Evolutionary conservation across 108 stramenopile species (phyloP).

Genomic region (Cylindrotheca closterium): DNA sequence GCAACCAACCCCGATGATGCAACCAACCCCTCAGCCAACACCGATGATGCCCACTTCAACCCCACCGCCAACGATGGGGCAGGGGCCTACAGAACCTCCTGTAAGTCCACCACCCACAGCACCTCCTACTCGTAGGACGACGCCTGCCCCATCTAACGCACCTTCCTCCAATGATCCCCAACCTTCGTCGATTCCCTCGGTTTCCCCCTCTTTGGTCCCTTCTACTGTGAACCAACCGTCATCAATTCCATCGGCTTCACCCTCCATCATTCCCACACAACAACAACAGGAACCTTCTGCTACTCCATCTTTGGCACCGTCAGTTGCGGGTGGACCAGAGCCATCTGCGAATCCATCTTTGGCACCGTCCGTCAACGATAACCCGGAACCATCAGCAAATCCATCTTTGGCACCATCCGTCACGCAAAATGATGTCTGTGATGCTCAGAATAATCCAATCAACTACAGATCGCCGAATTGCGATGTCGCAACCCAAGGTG

Average conservation of each 20-base stretch:
- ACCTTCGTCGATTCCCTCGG: neutral
- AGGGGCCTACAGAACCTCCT: neutral
- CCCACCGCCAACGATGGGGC: neutral
- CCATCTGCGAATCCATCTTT: no score
- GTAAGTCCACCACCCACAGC: neutral
- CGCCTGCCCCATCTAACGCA: no score
- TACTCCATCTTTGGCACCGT: no score
- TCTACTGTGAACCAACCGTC: neutral
- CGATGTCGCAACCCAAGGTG: neutral
- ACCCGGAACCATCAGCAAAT: no score
- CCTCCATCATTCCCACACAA: no score
- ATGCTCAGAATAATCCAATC: neutral
- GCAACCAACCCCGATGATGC: no score
- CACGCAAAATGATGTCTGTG: neutral
- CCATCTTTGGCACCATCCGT: neutral
- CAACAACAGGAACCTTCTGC: no score
- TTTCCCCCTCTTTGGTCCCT: neutral
- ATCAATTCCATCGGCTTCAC: neutral
- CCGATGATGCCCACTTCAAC: no score
- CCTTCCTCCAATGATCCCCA: neutral
- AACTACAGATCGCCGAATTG: neutral
- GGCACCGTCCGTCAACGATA: no score
- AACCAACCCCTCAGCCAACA: no score
- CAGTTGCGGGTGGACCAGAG: no score
- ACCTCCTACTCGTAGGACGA: neutral